These are phyloP conservation scores for Colletotrichum zoysiae DNA, from an alignment of 2,329 filamentous ascomycete species.

Conservation along the genomic window DNA sequence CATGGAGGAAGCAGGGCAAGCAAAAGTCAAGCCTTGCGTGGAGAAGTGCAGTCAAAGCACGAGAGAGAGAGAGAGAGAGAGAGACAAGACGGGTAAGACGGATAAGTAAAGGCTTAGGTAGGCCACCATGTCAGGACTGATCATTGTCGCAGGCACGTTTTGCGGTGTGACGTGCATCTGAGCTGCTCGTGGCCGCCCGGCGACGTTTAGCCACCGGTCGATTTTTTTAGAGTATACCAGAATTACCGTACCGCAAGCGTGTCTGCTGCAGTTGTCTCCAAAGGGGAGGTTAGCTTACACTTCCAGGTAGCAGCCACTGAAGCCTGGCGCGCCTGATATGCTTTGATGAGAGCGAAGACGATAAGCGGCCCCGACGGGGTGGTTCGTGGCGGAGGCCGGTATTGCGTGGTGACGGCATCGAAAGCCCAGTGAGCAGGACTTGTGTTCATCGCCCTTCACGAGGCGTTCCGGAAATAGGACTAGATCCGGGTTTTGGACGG, in stretches of 20 bases:
- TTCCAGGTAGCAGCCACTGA: background rate
- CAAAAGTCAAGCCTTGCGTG: conserved; percentile 19
- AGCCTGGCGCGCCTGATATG: background rate
- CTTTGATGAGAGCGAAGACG: background rate
- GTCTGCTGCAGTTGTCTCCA: background rate
- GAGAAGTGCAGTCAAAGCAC: conserved; percentile 4
- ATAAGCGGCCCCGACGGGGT: conserved; percentile 29
- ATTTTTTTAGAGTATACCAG: conserved; percentile 7
- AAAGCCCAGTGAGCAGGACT: conserved; percentile 13
- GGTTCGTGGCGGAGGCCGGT: conserved; percentile 22
- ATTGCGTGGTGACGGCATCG: conserved; percentile 28
- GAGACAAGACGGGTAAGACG: conserved; percentile 32
- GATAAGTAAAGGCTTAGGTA: conserved; percentile 33
- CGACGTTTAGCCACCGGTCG: conserved; percentile 4
- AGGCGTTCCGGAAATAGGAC: conserved; percentile 9
- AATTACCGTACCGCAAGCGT: conserved; percentile 4
- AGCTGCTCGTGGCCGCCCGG: conserved; percentile 1
- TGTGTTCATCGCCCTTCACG: background rate
- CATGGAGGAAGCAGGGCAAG: conserved; percentile 15
- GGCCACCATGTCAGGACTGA: conserved; percentile 25
- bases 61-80: conserved; percentile 7
- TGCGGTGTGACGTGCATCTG: background rate
- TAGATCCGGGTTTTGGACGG: conserved; percentile 15
- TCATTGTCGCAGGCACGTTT: conserved; percentile 34
- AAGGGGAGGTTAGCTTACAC: background rate